Evolutionary conservation across 225 moss, liverwort and hornwort species (phyloP).

Genomic region (Marchantia paleacea): DNA sequence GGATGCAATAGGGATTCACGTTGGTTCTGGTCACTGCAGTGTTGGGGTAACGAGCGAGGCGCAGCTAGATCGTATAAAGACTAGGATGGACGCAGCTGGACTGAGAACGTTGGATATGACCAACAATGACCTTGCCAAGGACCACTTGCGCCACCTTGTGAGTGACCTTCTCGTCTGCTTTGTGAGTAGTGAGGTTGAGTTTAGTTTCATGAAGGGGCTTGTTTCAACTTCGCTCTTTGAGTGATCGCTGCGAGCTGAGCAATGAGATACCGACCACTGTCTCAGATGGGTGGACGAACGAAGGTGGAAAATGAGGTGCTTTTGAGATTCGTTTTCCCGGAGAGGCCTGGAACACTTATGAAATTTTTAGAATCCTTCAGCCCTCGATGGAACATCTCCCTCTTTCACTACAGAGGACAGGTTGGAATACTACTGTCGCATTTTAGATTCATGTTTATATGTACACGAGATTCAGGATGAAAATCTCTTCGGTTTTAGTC

Average conservation of each 20-base stretch:
- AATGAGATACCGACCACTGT: not conserved
- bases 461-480: too few relatives aligned
- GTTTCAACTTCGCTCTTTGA: not conserved
- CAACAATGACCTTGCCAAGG: slow-evolving; percentile 91
- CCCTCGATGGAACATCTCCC: slow-evolving; percentile 75
- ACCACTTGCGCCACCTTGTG: slow-evolving; percentile 79
- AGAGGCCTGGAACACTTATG: slow-evolving; percentile 79
- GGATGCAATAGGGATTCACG: not conserved
- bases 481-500: too few relatives aligned
- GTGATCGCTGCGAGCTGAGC: not conserved
- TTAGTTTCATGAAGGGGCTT: not conserved
- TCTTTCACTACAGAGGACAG: slow-evolving; percentile 81
- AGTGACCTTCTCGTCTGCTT: not conserved
- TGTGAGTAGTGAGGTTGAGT: not conserved
- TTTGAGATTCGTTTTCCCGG: slow-evolving; percentile 83
- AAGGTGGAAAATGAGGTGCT: slow-evolving; percentile 75
- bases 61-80: slow-evolving; percentile 58
- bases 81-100: slow-evolving; percentile 47
- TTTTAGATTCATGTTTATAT: not conserved
- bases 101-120: slow-evolving; percentile 78
- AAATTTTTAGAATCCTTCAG: slow-evolving; percentile 76
- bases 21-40: slow-evolving; percentile 30
- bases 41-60: slow-evolving; percentile 66
- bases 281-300: slow-evolving; percentile 76
- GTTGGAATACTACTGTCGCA: slow-evolving; percentile 8